Conservation (phyloP, 371 early-diverging fungal genomes). For the Phascolomyces articulosus region DNA sequence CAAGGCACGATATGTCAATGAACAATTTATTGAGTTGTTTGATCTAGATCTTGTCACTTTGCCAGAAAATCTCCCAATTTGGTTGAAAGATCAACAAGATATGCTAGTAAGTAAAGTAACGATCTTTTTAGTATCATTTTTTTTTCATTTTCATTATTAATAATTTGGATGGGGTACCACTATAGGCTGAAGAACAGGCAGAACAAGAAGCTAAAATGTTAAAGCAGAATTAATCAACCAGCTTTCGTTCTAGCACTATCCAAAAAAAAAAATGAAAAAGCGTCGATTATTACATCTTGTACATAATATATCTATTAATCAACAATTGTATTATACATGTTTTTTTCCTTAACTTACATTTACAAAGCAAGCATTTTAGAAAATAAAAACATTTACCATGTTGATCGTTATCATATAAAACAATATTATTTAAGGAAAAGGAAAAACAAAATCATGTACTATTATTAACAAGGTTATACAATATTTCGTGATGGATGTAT, state of each 20-base stretch:
- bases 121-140: not conserved
- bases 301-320: too few species aligned
- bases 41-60: slow-evolving; percentile 90
- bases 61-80: slow-evolving; percentile 74
- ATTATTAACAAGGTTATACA: not conserved
- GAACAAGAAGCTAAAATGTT: slow-evolving; percentile 2
- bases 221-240: not conserved
- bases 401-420: too few species aligned
- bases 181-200: slow-evolving; percentile 12
- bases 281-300: not conserved
- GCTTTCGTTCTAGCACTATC: too few species aligned
- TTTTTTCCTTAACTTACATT: too few species aligned
- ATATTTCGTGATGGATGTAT: too few species aligned
- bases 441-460: too few species aligned
- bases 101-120: slow-evolving; percentile 36
- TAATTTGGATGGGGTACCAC: not conserved
- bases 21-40: slow-evolving; percentile 95
- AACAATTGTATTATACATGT: too few species aligned
- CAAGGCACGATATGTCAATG: slow-evolving; percentile 85
- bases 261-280: too few species aligned
- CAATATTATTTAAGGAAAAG: too few species aligned
- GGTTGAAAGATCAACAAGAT: slow-evolving; percentile 76
- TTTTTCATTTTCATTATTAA: not conserved
- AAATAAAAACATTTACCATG: too few species aligned
- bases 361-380: too few species aligned